phyloP scores from a whole-genome alignment of 2,329 filamentous ascomycete genomes.

The Alternaria dauci region DNA sequence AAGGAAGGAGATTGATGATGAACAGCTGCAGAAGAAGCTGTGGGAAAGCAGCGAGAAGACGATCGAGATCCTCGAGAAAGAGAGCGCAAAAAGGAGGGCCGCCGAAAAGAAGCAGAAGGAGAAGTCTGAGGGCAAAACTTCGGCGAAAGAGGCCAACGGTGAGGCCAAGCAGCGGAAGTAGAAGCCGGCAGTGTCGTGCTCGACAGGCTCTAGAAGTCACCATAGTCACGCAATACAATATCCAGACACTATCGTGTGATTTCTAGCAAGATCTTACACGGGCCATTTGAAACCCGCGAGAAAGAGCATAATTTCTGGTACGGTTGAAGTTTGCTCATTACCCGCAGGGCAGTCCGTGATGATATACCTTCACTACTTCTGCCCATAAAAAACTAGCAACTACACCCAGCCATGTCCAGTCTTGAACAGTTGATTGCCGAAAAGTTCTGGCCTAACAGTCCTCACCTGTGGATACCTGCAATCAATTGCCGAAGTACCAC shows the following conservation, averaged over 20 bases:
- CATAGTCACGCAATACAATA: background rate
- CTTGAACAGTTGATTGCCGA: too few relatives aligned
- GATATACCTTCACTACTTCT: background rate
- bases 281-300: too few relatives aligned
- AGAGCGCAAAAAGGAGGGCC: conserved; percentile 70
- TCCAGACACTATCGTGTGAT: background rate
- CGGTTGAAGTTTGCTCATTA: background rate
- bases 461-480: background rate
- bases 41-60: conserved; percentile 87
- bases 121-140: conserved; percentile 37
- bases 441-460: too few relatives aligned
- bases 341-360: background rate
- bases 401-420: too few relatives aligned
- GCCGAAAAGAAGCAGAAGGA: conserved; percentile 63
- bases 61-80: conserved; percentile 82
- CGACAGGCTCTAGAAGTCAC: background rate
- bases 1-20: conserved; percentile 78
- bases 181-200: background rate
- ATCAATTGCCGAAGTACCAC: background rate
- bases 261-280: background rate
- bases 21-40: conserved; percentile 79
- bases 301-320: background rate
- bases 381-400: background rate
- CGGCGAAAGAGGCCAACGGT: conserved; percentile 28
- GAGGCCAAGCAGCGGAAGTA: conserved; percentile 37